Evolutionary conservation across 768 basidiomycete genomes (phyloP).

Genomic region (Tricholoma sp.): DNA sequence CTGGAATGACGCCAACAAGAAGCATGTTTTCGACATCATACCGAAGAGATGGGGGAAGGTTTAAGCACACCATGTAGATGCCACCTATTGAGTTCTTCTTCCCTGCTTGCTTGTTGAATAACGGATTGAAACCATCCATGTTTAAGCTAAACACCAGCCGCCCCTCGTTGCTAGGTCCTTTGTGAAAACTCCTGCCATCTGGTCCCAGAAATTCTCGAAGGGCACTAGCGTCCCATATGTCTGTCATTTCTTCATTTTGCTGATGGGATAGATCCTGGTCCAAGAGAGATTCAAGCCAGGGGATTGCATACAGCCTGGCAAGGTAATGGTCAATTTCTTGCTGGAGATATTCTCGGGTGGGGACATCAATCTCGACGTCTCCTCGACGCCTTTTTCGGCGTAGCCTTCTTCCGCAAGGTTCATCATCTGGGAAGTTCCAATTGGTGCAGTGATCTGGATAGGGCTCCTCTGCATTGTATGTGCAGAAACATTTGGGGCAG

Average conservation of each 20-base stretch:
- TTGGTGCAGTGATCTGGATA: constrained; percentile 19
- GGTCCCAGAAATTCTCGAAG: constrained; percentile 19
- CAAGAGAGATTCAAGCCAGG: constrained; percentile 22
- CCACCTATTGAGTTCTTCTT: neutral
- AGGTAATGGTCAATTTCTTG: constrained; percentile 25
- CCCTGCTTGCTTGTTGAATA: neutral
- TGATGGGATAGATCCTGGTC: constrained; percentile 11
- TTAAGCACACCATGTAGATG: constrained; percentile 25
- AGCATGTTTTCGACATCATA: constrained; percentile 35
- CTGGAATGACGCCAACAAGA: constrained; percentile 32
- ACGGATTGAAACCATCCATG: neutral
- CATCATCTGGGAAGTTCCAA: constrained; percentile 8
- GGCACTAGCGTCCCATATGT: constrained; percentile 23
- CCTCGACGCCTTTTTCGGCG: neutral
- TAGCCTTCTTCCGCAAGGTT: constrained; percentile 10
- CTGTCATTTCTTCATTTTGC: constrained; percentile 8
- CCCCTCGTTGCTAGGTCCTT: neutral
- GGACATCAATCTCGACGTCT: neutral
- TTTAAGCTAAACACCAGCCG: neutral
- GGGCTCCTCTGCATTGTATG: constrained; percentile 10
- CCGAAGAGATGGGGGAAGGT: constrained; percentile 26
- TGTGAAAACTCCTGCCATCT: constrained; percentile 13
- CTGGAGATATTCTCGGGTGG: constrained; percentile 15
- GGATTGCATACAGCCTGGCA: constrained; percentile 17
- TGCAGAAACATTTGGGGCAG: constrained; percentile 22